Percentiles rank a stretch among this genome's conserved stretches.
Conservation (phyloP, 140 eudicot species). For the Stevia rebaudiana region DNA sequence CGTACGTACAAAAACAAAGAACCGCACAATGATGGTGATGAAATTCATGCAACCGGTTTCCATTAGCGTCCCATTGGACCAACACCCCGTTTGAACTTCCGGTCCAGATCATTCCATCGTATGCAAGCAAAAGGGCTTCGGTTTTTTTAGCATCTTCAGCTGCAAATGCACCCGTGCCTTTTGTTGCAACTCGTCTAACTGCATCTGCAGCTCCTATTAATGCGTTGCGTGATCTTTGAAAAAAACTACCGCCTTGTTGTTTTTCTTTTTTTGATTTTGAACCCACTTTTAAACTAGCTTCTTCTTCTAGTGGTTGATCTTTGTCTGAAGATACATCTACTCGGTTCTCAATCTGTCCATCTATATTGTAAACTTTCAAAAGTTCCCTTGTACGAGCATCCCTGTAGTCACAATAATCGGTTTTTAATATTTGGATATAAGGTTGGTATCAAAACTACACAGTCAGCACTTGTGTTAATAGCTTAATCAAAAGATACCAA, state of each 20-base stretch:
- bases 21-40: constrained; percentile 81
- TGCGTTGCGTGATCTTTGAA: constrained; percentile 91
- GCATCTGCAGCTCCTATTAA: constrained; percentile 99
- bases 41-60: constrained; percentile 69
- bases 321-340: constrained; percentile 53
- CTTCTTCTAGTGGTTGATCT: constrained; percentile 76
- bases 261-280: constrained; percentile 82
- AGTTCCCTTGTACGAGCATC: constrained; percentile 98
- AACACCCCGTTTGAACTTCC: constrained; percentile 84
- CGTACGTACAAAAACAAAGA: constrained; percentile 71
- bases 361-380: constrained; percentile 73
- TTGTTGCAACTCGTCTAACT: constrained; percentile 89
- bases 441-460: too few relatives aligned
- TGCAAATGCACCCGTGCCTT: constrained; percentile 69
- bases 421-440: not conserved
- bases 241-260: constrained; percentile 58
- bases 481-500: too few relatives aligned
- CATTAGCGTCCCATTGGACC: constrained; percentile 94
- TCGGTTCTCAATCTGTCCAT: constrained; percentile 87
- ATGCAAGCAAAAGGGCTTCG: constrained; percentile 69
- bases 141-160: constrained; percentile 83
- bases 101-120: constrained; percentile 87
- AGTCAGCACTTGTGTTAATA: too few relatives aligned
- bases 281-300: constrained; percentile 56
- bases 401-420: constrained; percentile 43